Evolutionary conservation across 192 early-diverging fungal genomes (phyloP).

Genomic region (Coemansia sp.): DNA sequence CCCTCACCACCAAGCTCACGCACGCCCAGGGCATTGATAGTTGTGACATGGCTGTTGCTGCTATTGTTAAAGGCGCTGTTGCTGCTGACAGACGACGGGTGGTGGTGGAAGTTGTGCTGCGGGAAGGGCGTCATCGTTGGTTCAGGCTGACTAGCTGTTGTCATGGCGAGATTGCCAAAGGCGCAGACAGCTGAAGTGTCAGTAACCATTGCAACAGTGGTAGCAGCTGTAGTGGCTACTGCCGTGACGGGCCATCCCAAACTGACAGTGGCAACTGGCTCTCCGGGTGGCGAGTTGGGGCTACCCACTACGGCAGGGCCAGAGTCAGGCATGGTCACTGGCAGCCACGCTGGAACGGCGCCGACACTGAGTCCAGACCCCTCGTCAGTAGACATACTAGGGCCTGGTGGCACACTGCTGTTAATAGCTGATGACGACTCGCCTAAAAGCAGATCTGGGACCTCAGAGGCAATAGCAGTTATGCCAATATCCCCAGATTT

Average conservation of each 20-base stretch:
- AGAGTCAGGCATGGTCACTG: constrained; percentile 13
- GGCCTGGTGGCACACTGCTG: constrained; percentile 27
- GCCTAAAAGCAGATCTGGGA: neutral
- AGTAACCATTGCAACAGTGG: constrained; percentile 3
- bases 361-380: constrained; percentile 39
- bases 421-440: neutral
- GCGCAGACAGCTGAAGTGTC: neutral
- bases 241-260: constrained; percentile 42
- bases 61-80: constrained; percentile 3
- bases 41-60: constrained; percentile 22
- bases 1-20: constrained; percentile 41
- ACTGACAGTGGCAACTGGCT: constrained; percentile 17
- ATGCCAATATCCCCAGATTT: constrained; percentile 7
- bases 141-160: neutral
- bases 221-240: constrained; percentile 13
- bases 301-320: neutral
- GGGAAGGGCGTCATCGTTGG: constrained; percentile 15
- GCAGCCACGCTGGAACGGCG: constrained; percentile 39
- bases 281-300: neutral
- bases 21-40: constrained; percentile 49
- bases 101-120: constrained; percentile 5
- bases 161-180: neutral
- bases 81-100: constrained; percentile 2
- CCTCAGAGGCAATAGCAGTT: neutral
- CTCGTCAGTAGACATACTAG: constrained; percentile 37